A percentile compares a stretch with the other conserved stretches of the same genome.
Conservation (phyloP, 441 rosid genomes). For the Croton laevigatus region DNA sequence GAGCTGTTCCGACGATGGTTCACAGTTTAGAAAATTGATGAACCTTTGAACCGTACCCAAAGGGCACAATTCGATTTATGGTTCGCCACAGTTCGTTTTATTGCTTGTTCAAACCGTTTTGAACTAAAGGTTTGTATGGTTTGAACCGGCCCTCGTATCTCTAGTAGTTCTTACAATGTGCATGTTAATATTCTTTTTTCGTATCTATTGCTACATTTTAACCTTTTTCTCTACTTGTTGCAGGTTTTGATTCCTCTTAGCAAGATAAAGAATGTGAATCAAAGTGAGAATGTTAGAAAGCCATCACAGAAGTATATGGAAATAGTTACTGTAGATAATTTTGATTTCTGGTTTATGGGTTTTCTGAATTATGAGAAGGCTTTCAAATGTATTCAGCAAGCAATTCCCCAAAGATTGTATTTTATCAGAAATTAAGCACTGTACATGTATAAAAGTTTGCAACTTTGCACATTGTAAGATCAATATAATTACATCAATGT, state of each 20-base stretch:
- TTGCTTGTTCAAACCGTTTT: too few species aligned
- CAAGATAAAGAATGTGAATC: conserved; percentile 50
- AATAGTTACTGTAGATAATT: conserved; percentile 55
- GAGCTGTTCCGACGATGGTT: too few species aligned
- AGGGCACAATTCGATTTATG: too few species aligned
- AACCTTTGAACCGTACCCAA: too few species aligned
- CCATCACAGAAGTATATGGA: conserved; percentile 69
- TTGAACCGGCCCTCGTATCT: too few species aligned
- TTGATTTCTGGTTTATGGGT: conserved; percentile 95
- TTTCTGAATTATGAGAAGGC: conserved; percentile 64
- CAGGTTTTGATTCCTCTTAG: conserved; percentile 57
- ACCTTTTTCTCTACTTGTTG: not conserved
- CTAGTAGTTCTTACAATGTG: too few species aligned
- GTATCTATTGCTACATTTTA: not conserved
- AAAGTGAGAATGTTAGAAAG: conserved; percentile 51
- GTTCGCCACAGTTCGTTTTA: too few species aligned
- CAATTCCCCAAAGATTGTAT: conserved; percentile 26
- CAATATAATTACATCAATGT: not conserved
- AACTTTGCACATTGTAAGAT: not conserved
- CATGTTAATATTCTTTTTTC: not conserved
- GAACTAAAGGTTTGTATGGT: too few species aligned
- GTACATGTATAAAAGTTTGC: not conserved
- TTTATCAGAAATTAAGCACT: not conserved
- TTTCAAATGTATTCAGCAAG: conserved; percentile 46
- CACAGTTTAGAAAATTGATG: too few species aligned